Base-by-base conservation (phyloP, 129 eudicot genomes). In the Centaurea solstitialis region DNA sequence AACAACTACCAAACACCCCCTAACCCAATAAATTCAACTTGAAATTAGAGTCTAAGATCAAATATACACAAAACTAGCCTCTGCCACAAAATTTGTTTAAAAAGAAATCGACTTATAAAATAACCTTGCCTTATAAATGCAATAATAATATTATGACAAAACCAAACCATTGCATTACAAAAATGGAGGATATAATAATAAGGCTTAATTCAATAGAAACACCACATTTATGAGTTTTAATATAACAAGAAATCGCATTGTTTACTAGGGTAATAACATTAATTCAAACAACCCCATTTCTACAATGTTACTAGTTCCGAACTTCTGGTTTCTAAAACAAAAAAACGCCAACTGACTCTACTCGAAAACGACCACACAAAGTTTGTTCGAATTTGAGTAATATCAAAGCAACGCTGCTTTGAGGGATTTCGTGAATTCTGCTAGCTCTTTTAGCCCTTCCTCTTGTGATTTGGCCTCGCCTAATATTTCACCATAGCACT, bases 381-480 rank as follows among this genome's bases (percentile, higher is more conserved):
- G 15, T 37, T 43, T 9, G 74, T 30, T 21, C 0, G 26, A 40
- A 43, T 15, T 24, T 75, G 33, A 39, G 18, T 41, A 0, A 75
- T 33, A 33, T 90, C 90, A 90, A 23, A 62, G 26, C 74, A 95
- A 87, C 1, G 97, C 97, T 57, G 93, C 84, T 82, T 83, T 93
- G 11, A 95, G 86, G 45, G 94, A 90, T 24, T 85, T 89, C 40
- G 92, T 88, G 74, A 89, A 95, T 11, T 20, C 84, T 38, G 80
- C 94, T 7, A 95, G 74, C 30, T 89, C 88, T 82, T 88, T 91
- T 50, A 95, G 87, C 17, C 94, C 97, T 89, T 94, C 97, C 75
- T 89, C 93, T 0, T 93, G 93, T 69, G 98, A 88, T 72, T 88
- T 88, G 57, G 99, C 97, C n/a, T 91, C 99, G 22, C 91, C 93